These are phyloP conservation scores for Oryza nivara DNA, from an alignment of 176 grass and related monocot genomes.

Conservation along the genomic window DNA sequence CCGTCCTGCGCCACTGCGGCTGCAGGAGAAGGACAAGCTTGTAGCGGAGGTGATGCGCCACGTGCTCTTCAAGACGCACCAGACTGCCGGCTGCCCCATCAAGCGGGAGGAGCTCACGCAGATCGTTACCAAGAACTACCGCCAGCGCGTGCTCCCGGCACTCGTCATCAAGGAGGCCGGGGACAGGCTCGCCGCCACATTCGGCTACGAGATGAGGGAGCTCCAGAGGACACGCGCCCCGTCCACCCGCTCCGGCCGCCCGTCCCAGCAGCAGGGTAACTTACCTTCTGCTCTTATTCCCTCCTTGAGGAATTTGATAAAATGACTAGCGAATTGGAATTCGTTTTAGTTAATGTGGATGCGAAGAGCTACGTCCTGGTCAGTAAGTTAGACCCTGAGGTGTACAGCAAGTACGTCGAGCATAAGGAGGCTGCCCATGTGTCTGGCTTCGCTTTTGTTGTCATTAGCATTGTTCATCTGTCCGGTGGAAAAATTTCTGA, in stretches of 20 bases:
- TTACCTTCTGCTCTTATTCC: neutral
- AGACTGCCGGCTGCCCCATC: conserved; percentile 76
- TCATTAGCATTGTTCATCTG: conserved; percentile 71
- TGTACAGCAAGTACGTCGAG: conserved; percentile 67
- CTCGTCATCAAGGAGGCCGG: conserved; percentile 83
- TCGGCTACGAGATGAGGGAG: conserved; percentile 92
- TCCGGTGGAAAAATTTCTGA: conserved; percentile 70
- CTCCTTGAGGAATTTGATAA: neutral
- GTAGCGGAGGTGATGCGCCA: conserved; percentile 86
- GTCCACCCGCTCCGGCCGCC: conserved; percentile 52
- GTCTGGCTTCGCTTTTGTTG: conserved; percentile 73
- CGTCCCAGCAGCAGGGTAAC: conserved; percentile 60
- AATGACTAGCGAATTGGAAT: neutral
- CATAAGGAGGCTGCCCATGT: conserved; percentile 64
- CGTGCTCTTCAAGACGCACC: conserved; percentile 80
- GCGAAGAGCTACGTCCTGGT: conserved; percentile 79
- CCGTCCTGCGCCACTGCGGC: neutral
- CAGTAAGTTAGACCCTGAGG: conserved; percentile 59
- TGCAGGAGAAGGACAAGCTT: conserved; percentile 94
- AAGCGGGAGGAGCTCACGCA: conserved; percentile 85
- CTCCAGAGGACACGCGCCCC: conserved; percentile 66
- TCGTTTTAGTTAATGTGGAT: conserved; percentile 49
- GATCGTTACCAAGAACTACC: conserved; percentile 88
- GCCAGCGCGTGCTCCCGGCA: conserved; percentile 64
- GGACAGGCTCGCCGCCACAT: conserved; percentile 67